Conservation (phyloP, 2,329 filamentous ascomycete species). For the Neofusicoccum parvum region DNA sequence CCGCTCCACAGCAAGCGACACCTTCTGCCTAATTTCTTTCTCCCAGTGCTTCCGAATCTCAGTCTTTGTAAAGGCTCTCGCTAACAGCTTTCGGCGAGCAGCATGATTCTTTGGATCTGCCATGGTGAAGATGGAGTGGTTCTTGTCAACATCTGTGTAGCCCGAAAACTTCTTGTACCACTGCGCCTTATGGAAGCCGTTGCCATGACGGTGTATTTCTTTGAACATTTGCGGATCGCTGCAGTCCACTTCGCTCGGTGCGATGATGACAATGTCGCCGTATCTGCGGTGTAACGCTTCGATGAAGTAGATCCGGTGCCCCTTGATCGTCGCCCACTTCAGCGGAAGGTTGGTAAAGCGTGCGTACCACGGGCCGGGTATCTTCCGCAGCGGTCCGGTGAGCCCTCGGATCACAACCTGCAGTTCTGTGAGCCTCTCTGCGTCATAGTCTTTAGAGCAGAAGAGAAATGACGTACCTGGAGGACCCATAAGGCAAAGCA, state of each 20-base stretch:
- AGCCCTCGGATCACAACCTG: too few relatives aligned
- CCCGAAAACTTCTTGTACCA: neutral
- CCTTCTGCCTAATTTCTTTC: conserved; percentile 34
- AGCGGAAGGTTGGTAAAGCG: conserved; percentile 37
- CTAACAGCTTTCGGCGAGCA: conserved; percentile 39
- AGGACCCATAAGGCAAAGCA: too few relatives aligned
- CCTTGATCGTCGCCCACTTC: conserved; percentile 40
- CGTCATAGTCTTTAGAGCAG: too few relatives aligned
- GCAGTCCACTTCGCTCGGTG: conserved; percentile 33
- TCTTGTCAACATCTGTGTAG: neutral
- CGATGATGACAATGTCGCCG: conserved; percentile 35
- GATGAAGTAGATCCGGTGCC: conserved; percentile 43
- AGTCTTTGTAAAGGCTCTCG: conserved; percentile 38
- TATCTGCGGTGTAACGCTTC: conserved; percentile 39
- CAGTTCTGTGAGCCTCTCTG: too few relatives aligned
- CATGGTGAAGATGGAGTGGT: conserved; percentile 41
- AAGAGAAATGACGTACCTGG: too few relatives aligned
- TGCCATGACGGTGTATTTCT: conserved; percentile 34
- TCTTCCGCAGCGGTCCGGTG: conserved; percentile 26
- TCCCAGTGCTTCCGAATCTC: conserved; percentile 42
- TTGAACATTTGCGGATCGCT: conserved; percentile 32
- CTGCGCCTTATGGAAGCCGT: conserved; percentile 24
- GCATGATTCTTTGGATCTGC: conserved; percentile 38
- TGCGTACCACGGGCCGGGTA: conserved; percentile 38
- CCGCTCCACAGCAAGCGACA: conserved; percentile 33